Evolutionary conservation across 2,329 filamentous ascomycete species (phyloP).

Genomic region (Stagonosporopsis cucurbitacearum): DNA sequence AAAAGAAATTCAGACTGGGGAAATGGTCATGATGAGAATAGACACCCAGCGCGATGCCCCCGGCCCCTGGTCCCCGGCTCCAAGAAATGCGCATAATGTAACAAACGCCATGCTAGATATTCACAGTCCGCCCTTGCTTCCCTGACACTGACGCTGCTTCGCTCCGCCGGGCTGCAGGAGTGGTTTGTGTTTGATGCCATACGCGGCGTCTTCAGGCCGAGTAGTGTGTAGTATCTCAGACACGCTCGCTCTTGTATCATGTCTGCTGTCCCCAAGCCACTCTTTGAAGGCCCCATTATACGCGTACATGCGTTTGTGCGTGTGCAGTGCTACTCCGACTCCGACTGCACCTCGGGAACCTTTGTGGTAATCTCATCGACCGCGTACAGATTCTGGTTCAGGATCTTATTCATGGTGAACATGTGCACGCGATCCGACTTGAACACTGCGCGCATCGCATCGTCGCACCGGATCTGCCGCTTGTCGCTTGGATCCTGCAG

Average conservation of each 20-base stretch:
- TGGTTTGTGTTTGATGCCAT: too few species aligned
- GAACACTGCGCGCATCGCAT: constrained; percentile 89
- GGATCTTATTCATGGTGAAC: constrained; percentile 99
- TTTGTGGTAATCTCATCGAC: constrained; percentile 65
- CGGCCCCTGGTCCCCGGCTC: neutral
- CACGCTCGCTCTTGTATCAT: neutral
- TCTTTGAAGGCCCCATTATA: neutral
- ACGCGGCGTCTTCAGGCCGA: too few species aligned
- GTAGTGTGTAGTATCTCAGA: too few species aligned
- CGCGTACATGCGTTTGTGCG: neutral
- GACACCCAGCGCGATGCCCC: constrained; percentile 5
- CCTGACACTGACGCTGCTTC: neutral
- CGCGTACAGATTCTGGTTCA: constrained; percentile 87
- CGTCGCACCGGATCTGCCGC: constrained; percentile 91
- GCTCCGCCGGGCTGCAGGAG: too few species aligned
- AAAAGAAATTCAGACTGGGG: too few species aligned
- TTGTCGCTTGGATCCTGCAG: constrained; percentile 92
- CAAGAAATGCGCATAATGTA: constrained; percentile 13
- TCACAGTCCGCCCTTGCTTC: neutral
- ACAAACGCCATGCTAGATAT: constrained; percentile 21
- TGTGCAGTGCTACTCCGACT: neutral
- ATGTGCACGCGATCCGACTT: constrained; percentile 91
- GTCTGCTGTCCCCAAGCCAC: neutral
- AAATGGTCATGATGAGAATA: too few species aligned
- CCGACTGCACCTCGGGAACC: neutral